These are phyloP conservation scores for Withania somnifera DNA, from an alignment of 305 asterid species.

Conservation along the genomic window DNA sequence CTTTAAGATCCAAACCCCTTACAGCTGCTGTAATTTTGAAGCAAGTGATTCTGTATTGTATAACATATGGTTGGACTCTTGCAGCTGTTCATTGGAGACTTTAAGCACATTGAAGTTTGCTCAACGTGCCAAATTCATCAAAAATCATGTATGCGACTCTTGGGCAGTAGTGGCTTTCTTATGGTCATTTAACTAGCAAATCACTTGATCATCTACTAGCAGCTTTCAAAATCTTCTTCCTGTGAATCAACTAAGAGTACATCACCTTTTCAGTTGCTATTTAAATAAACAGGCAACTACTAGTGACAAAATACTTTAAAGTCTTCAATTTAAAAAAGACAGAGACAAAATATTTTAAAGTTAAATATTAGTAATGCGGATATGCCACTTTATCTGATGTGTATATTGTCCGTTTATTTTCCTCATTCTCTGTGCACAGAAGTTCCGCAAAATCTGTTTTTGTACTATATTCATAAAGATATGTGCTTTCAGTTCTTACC, in stretches of 20 bases:
- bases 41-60: background rate
- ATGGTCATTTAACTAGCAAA: background rate
- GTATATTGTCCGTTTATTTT: background rate
- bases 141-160: constrained; percentile 66
- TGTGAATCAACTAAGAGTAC: background rate
- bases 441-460: background rate
- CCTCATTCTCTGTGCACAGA: background rate
- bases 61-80: constrained; percentile 10
- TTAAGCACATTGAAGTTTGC: constrained; percentile 96
- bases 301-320: background rate
- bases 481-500: background rate
- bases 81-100: constrained; percentile 93
- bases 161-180: background rate
- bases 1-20: background rate
- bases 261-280: background rate
- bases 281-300: background rate
- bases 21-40: background rate
- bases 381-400: background rate
- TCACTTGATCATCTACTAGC: background rate
- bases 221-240: background rate
- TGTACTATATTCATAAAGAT: background rate
- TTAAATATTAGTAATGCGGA: background rate
- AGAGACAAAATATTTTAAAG: background rate
- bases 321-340: too few relatives aligned
- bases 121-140: constrained; percentile 93